phyloP scores from a whole-genome alignment of 345 rosid genomes.

The Populus davidiana region DNA sequence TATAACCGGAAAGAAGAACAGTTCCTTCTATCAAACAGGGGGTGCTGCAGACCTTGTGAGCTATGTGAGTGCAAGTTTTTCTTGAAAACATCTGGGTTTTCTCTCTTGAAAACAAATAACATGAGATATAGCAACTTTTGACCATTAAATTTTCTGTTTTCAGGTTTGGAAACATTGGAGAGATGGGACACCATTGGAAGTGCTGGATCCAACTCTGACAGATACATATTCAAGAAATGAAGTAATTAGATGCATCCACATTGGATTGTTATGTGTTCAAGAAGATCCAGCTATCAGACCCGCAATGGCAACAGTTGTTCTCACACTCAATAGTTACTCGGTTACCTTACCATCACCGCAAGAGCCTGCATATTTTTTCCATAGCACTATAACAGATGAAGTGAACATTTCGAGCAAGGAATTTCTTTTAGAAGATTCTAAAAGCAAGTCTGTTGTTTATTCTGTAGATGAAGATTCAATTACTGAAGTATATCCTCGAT shows the following conservation, averaged over 20 bases:
- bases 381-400: not conserved
- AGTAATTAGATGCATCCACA: conserved; percentile 49
- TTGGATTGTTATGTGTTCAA: conserved; percentile 63
- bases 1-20: conserved; percentile 19
- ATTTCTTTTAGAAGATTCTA: conserved; percentile 11
- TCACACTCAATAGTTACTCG: conserved; percentile 44
- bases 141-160: not conserved
- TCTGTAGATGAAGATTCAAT: conserved; percentile 38
- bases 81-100: too few relatives aligned
- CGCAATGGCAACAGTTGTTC: conserved; percentile 43
- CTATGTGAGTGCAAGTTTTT: conserved; percentile 7
- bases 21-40: conserved; percentile 4
- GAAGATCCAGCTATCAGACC: conserved; percentile 54
- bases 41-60: conserved; percentile 15
- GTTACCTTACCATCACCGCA: conserved; percentile 37
- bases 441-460: conserved; percentile 15
- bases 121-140: not conserved
- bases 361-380: conserved; percentile 27
- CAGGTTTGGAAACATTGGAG: conserved; percentile 67
- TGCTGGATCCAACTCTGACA: conserved; percentile 42
- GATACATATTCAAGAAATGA: conserved; percentile 35
- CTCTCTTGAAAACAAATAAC: not conserved
- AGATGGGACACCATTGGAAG: conserved; percentile 37
- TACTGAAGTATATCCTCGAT: conserved; percentile 41
- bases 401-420: not conserved